Percentiles rank a stretch among this genome's conserved stretches.
phyloP scores from a whole-genome alignment of 192 early-diverging fungal species.

The Gonapodya sp. region DNA sequence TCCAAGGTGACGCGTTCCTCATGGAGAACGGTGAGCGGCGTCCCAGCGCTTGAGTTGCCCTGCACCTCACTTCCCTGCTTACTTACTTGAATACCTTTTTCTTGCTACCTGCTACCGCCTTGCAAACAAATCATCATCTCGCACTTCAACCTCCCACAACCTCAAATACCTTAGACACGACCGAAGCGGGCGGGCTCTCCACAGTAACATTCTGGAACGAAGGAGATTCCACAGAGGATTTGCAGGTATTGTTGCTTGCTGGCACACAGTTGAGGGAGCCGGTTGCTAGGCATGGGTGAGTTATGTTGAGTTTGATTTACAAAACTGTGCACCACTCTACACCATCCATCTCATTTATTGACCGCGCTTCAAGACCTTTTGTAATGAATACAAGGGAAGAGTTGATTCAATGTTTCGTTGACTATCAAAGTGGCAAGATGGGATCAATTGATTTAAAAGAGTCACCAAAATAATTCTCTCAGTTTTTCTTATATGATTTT shows the following conservation, averaged over 20 bases:
- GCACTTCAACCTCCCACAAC: not conserved
- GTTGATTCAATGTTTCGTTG: not conserved
- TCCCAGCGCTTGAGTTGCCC: no score
- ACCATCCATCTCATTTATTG: not conserved
- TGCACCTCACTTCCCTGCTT: no score
- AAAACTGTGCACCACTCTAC: not conserved
- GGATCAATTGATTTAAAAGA: not conserved
- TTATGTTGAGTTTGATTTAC: not conserved
- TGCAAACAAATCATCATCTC: not conserved
- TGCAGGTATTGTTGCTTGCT: not conserved
- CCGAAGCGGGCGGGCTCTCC: not conserved
- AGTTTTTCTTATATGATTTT: no score
- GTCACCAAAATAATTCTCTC: not conserved
- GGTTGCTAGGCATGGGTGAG: constrained; percentile 2
- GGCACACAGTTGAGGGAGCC: constrained; percentile 2
- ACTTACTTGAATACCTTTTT: no score
- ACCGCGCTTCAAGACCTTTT: not conserved
- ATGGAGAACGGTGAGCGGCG: not conserved
- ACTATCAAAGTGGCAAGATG: not conserved
- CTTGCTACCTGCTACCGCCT: no score
- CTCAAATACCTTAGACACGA: not conserved
- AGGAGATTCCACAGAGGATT: not conserved
- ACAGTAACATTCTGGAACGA: not conserved
- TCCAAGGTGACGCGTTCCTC: not conserved
- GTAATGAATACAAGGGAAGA: constrained; percentile 5